phyloP scores from a whole-genome alignment of 305 asterid genomes.

The Fraxinus floribunda region DNA sequence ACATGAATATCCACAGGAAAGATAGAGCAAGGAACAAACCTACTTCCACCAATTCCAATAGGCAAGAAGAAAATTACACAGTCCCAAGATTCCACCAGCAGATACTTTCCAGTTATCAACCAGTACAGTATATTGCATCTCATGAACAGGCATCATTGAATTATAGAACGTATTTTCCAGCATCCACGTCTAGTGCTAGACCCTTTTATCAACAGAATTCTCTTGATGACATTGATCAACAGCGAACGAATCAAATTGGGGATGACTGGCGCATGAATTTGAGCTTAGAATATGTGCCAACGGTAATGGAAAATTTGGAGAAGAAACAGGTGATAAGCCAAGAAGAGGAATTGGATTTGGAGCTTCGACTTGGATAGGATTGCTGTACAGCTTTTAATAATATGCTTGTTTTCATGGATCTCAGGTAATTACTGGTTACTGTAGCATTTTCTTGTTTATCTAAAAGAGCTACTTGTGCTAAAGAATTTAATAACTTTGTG shows the following conservation, averaged over 20 bases:
- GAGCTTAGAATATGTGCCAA: constrained; percentile 32
- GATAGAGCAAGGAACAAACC: constrained; percentile 50
- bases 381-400: constrained; percentile 7
- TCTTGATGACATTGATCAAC: constrained; percentile 7
- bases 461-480: neutral
- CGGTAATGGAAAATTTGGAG: constrained; percentile 24
- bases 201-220: constrained; percentile 11
- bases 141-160: constrained; percentile 16
- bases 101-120: neutral
- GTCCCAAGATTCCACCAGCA: constrained; percentile 11
- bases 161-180: constrained; percentile 26
- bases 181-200: constrained; percentile 17
- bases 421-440: neutral
- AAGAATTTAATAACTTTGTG: neutral
- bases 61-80: constrained; percentile 10
- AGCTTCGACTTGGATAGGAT: constrained; percentile 67
- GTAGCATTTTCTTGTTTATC: neutral
- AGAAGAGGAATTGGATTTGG: constrained; percentile 65
- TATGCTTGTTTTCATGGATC: neutral
- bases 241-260: constrained; percentile 17
- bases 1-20: constrained; percentile 80
- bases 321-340: constrained; percentile 19
- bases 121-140: constrained; percentile 5
- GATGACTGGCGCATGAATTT: constrained; percentile 37
- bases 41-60: constrained; percentile 14